Conservation (phyloP, 2,329 filamentous ascomycete genomes). For the Pseudocercospora ulei region DNA sequence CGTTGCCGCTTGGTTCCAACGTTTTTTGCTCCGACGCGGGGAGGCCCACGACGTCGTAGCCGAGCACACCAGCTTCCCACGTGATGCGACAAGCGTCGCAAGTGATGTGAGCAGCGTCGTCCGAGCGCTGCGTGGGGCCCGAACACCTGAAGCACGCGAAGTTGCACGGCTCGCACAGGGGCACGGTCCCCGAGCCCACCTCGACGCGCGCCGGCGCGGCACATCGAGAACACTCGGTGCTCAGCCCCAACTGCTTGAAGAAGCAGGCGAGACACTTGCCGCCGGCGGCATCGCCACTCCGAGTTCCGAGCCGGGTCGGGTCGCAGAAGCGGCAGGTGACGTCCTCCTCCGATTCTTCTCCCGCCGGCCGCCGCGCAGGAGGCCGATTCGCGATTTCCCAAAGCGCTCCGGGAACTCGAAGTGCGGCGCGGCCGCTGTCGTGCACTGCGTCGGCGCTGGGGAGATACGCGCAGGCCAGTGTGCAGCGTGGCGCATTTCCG, state of each 20-base stretch:
- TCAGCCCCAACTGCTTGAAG: conserved; percentile 15
- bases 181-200: conserved; percentile 8
- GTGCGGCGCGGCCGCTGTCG: conserved; percentile 36
- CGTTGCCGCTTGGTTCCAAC: no score
- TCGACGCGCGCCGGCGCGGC: conserved; percentile 15
- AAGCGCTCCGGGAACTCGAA: conserved; percentile 38
- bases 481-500: conserved; percentile 22
- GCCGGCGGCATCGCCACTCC: no score
- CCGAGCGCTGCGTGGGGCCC: conserved; percentile 19
- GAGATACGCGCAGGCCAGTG: conserved; percentile 29
- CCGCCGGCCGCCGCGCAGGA: neutral
- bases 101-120: conserved; percentile 20
- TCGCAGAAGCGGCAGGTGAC: conserved; percentile 8
- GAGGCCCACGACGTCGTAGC: conserved; percentile 32
- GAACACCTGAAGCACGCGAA: conserved; percentile 41
- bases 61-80: conserved; percentile 37
- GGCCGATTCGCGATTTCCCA: conserved; percentile 11
- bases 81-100: conserved; percentile 32
- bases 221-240: conserved; percentile 16
- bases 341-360: conserved; percentile 8
- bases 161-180: conserved; percentile 37
- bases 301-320: conserved; percentile 3
- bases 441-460: conserved; percentile 33
- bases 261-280: conserved; percentile 14
- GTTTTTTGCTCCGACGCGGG: neutral